Base-by-base conservation (phyloP, 352 stramenopile species). In the Phytophthora citricola region DNA sequence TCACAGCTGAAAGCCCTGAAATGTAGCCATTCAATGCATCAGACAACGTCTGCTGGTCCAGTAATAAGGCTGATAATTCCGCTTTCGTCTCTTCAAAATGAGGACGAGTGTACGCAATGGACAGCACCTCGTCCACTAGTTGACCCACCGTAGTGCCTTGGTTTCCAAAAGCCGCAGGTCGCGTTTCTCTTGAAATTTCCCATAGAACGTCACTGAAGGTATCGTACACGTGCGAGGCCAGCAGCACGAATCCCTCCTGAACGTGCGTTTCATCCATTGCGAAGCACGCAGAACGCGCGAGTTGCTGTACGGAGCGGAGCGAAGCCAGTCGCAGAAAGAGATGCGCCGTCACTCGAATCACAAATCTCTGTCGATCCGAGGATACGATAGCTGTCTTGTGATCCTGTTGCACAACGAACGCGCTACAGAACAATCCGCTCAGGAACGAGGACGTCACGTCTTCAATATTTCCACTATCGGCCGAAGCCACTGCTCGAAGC, bases 61-160 rank as follows among this genome's bases (percentile, higher is more conserved):
- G 15, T 1, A 72, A 27, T 8, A 69, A 26, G 2, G 44, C 53
- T n/a, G 22, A 51, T 12, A 65, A 17, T 27, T 50, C 38, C 1
- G 20, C 34, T 22, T 63, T 63, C 22, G 74, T 10, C 4, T 26
- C 4, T 32, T 17, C 14, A 20, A 76, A 66, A 22, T 24, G 43
- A 15, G 29, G 26, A 12, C 62, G 59, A 39, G 52, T 26, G 26
- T 70, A 79, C 6, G 68, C 59, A 10, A 73, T 20, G 2, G 73
- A 69, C 38, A 81, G 58, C 20, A 76, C 65, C 1, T 81, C 69
- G 24, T 78, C 73, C 14, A 78, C 63, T 9, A 76, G 58, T 12
- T 14, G 40, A 2, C 53, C 40, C 17, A 81, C 10, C 14, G 49
- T 45, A 24, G 4, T 5, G 11, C 3, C 12, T 32, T 47, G 46